A percentile compares a stretch with the other conserved stretches of the same genome.
These are phyloP conservation scores for Backusella circina DNA, from an alignment of 192 early-diverging fungal genomes.

Conservation along the genomic window DNA sequence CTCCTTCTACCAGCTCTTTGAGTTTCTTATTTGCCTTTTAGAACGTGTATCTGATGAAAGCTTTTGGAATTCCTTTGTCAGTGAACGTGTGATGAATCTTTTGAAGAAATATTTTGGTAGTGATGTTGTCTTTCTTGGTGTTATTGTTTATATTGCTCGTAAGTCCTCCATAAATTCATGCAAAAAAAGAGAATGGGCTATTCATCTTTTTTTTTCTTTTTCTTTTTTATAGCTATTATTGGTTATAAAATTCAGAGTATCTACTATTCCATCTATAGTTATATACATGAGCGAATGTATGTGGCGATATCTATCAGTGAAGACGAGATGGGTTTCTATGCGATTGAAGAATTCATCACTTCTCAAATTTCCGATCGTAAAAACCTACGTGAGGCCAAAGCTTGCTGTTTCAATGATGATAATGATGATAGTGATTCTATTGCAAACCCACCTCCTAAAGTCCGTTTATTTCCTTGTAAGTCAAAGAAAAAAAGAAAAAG, in stretches of 20 bases:
- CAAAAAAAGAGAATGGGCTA: no score
- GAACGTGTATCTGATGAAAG: constrained; percentile 8
- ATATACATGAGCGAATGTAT: constrained; percentile 7
- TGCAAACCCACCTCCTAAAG: constrained; percentile 3
- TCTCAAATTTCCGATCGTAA: not conserved
- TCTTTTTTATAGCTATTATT: constrained; percentile 1
- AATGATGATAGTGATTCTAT: not conserved
- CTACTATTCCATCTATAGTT: not conserved
- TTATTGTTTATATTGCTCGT: constrained; percentile 19
- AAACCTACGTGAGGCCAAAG: not conserved
- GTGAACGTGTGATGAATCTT: constrained; percentile 6
- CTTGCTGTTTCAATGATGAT: not conserved
- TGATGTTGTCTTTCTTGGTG: constrained; percentile 21
- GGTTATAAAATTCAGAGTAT: not conserved
- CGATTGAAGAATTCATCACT: constrained; percentile 1
- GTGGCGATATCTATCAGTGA: constrained; percentile 11
- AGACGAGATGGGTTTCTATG: constrained; percentile 7
- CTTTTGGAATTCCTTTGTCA: constrained; percentile 16
- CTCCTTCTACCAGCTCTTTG: not conserved
- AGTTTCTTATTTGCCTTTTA: not conserved
- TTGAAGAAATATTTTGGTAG: constrained; percentile 14
- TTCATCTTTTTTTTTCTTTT: not conserved
- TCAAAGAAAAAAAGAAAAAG: not conserved
- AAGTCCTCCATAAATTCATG: not conserved
- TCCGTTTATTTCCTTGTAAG: constrained; percentile 22